Base-by-base conservation (phyloP, 331 rosid genomes). In the Acacia concinna region DNA sequence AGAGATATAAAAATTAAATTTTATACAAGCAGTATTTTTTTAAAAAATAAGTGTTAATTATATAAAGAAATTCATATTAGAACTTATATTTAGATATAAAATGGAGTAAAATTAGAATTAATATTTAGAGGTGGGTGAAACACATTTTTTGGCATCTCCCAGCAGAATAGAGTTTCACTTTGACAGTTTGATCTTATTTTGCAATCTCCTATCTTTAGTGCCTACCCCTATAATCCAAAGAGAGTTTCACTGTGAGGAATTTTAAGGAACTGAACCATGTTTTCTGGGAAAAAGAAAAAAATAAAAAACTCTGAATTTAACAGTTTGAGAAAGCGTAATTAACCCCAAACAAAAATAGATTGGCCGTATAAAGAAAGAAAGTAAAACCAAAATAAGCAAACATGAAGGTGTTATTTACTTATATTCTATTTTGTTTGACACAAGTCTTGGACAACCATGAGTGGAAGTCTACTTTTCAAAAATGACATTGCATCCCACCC, bases 401-500 rank as follows among this genome's bases (percentile, higher is more conserved):
- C 9, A 65, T 38, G 10, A n/a, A 28, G 28, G 63, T 69, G 35
- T 70, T 25, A 44, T 78, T 34, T 65, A 73, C 68, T 57, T 70
- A 76, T 18, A 76, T 43, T 76, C 31, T 44, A 17, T 52, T 12
- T 13, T 80, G 30, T 67, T 77, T 35, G 76, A 25, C n/a, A 5
- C 25, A 20, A 38, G 59, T 80, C 74, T 70, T n/a, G 59, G 78
- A 60, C 69, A 28, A 59, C 21, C 68, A 32, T 44, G 34, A n/a
- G 9, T 44, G 62, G 62, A 75, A 65, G 80, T 35, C 57, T 77
- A 35, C 25, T 11, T 32, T 64, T 46, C 1, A 25, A 43, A 27
- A 69, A 60, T 5, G n/a, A 28, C 11, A 56, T 18, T 18, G 11
- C 20, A 23, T 60, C 27, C 44, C 79, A 23, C 41, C 60, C 66